phyloP scores from a whole-genome alignment of 441 rosid genomes.

The Croton setiger region DNA sequence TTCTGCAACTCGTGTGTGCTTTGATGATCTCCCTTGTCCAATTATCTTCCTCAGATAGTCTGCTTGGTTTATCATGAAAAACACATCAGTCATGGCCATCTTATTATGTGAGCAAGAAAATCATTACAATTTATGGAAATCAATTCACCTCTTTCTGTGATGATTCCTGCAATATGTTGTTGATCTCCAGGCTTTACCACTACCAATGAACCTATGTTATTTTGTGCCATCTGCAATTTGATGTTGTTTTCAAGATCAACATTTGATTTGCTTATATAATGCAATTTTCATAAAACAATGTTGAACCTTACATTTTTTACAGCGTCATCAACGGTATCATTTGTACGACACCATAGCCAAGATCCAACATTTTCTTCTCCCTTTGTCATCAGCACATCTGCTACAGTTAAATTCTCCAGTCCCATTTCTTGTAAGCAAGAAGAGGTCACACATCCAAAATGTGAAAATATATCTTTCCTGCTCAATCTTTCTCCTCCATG shows the following conservation, averaged over 20 bases:
- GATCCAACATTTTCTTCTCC: conserved; percentile 48
- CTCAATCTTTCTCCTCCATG: conserved; percentile 13
- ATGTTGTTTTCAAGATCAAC: no score
- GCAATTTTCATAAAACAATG: conserved; percentile 17
- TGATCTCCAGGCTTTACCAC: conserved; percentile 77
- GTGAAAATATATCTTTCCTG: conserved; percentile 26
- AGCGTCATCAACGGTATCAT: conserved; percentile 67
- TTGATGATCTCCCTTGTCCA: conserved; percentile 62
- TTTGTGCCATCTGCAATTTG: conserved; percentile 71
- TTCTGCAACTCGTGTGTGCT: conserved; percentile 70
- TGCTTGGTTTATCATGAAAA: conserved; percentile 23
- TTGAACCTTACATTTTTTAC: conserved; percentile 54
- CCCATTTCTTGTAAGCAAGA: conserved; percentile 48
- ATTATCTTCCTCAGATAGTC: conserved; percentile 73
- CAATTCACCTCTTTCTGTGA: conserved; percentile 80
- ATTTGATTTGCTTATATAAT: conserved; percentile 4
- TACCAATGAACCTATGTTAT: conserved; percentile 84
- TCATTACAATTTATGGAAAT: not conserved
- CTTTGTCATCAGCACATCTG: conserved; percentile 59
- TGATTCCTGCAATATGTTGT: conserved; percentile 68
- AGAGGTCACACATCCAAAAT: conserved; percentile 30
- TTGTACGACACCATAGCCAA: conserved; percentile 61
- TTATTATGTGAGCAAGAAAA: no score
- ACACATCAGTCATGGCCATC: no score
- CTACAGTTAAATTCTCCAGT: conserved; percentile 66